Base-by-base conservation (phyloP, 2,329 filamentous ascomycete genomes). In the Fusarium falciforme region DNA sequence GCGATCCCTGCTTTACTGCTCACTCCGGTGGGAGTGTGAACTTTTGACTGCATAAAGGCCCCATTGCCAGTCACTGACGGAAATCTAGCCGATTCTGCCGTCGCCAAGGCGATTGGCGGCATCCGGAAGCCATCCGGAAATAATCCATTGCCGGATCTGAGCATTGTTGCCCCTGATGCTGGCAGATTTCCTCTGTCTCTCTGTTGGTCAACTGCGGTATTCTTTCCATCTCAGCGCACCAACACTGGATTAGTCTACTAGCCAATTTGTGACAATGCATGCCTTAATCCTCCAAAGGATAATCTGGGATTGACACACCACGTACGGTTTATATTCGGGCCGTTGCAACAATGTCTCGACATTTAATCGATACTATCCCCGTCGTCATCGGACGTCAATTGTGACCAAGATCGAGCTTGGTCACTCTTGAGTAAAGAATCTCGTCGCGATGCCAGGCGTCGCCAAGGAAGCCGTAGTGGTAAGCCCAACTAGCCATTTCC, bases 381-480 rank as follows among this genome's bases (percentile, higher is more conserved):
- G 25, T 59, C 27, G 60, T 49, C 36, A 42, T 44, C 62, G 70
- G 22, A n/a, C 17, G 6, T 61, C 0, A 11, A 14, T 22, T 20
- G 9, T 31, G 10, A 55, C 14, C 2, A n/a, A 17, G 14, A 35
- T 52, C 12, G 0, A 31, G 11, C 8, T 27, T n/a, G 6, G 20
- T 49, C 22, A 1, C 35, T 22, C 2, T 25, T 35, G 31, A 38
- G 25, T 54, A n/a, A 17, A 27, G 6, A 33, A 44, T 33, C 8
- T n/a, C 6, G 20, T 55, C 25, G 1, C 5, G 11, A 73, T 73
- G 71, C 14, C 71, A 40, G 71, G 71, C 12, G 71, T 74, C 35
- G 65, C 64, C 33, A 74, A 74, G 66, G 72, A 74, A 29, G 72
- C 71, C 11, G 71, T 74, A 5, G 72, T 74, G 61, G 72, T 74